Percentiles rank a stretch among this genome's conserved stretches.
These are phyloP conservation scores for Staphylotrichum tortipilum DNA, from an alignment of 495 filamentous ascomycete species.

Conservation along the genomic window DNA sequence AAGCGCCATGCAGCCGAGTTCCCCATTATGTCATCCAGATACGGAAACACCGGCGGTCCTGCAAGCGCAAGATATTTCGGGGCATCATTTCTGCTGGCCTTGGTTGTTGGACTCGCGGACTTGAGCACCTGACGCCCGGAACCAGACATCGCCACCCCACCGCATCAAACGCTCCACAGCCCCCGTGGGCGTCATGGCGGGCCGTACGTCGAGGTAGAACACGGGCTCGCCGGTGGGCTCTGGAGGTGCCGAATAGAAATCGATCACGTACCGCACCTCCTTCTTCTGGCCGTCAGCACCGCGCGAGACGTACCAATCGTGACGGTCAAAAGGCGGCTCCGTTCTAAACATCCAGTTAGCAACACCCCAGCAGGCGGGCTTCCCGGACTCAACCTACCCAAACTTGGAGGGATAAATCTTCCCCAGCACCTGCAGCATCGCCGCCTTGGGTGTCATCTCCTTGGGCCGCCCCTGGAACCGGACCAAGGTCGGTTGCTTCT, in stretches of 20 bases:
- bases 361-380: neutral
- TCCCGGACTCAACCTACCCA: slow-evolving; percentile 42
- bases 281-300: slow-evolving; percentile 48
- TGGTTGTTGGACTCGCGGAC: slow-evolving; percentile 33
- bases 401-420: slow-evolving; percentile 72
- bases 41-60: too few relatives aligned
- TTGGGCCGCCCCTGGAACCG: slow-evolving; percentile 81
- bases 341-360: slow-evolving; percentile 37
- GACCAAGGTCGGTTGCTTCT: slow-evolving; percentile 57
- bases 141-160: slow-evolving; percentile 94
- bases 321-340: slow-evolving; percentile 89
- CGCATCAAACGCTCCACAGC: slow-evolving; percentile 75
- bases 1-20: neutral
- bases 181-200: slow-evolving; percentile 77
- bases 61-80: too few relatives aligned
- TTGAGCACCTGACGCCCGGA: slow-evolving; percentile 69
- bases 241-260: slow-evolving; percentile 85
- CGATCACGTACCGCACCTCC: slow-evolving; percentile 92
- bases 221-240: slow-evolving; percentile 89
- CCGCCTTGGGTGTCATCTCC: slow-evolving; percentile 85
- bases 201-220: slow-evolving; percentile 95
- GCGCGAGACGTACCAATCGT: slow-evolving; percentile 90
- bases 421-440: slow-evolving; percentile 67
- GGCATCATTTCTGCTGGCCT: neutral
- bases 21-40: neutral